These are phyloP conservation scores for Wickerhamomyces sp. DNA, from an alignment of 1,139 yeast species.

Conservation along the genomic window DNA sequence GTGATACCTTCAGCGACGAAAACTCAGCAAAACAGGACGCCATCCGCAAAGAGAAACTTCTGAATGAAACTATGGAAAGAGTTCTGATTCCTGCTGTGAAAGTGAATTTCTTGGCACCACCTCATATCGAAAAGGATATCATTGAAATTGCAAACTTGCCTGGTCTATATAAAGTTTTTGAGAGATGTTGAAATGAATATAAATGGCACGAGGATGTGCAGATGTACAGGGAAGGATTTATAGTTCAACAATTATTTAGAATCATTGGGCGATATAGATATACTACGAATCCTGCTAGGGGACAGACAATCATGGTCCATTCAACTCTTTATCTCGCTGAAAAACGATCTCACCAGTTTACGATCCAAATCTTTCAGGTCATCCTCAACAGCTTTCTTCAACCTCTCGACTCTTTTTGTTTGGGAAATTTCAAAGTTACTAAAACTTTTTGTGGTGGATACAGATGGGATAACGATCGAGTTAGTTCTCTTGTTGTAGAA, in stretches of 20 bases:
- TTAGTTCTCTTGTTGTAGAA: constrained; percentile 22
- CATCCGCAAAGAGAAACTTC: constrained; percentile 18
- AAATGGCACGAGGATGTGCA: neutral
- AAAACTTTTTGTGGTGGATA: constrained; percentile 13
- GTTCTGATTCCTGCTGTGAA: constrained; percentile 64
- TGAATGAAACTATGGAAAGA: constrained; percentile 45
- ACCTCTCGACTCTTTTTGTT: constrained; percentile 14
- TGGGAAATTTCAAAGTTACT: constrained; percentile 20
- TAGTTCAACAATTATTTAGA: no score
- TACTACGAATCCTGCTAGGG: no score
- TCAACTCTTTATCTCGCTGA: constrained; percentile 3
- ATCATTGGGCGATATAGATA: no score
- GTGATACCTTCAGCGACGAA: constrained; percentile 19
- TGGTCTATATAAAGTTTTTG: constrained; percentile 86
- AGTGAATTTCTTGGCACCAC: constrained; percentile 62
- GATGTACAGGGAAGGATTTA: no score
- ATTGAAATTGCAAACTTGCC: constrained; percentile 90
- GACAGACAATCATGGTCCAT: neutral
- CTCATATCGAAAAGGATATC: constrained; percentile 44
- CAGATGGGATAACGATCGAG: constrained; percentile 26
- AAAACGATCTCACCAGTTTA: constrained; percentile 14
- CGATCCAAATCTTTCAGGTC: constrained; percentile 16
- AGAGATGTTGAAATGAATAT: constrained; percentile 57
- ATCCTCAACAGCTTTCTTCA: constrained; percentile 10
- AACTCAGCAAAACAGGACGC: constrained; percentile 16